Evolutionary conservation across 192 early-diverging fungal genomes (phyloP), one percentile per base, ranked within the genome.

Genomic region (Lunasporangiospora selenospora): DNA sequence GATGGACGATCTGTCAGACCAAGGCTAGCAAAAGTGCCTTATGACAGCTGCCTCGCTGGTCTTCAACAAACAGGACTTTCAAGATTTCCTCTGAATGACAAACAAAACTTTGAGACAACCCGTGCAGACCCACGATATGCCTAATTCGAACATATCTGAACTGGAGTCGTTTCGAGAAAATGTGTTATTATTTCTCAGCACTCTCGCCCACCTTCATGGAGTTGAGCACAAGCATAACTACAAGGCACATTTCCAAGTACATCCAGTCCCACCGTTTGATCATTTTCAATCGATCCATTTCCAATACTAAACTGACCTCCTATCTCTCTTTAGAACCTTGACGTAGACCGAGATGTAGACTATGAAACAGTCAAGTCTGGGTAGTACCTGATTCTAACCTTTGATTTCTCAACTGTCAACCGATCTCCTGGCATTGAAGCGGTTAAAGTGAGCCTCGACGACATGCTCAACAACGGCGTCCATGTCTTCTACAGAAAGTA

Each of bases 101-200:
- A 37, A 18, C 24, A 21, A 21, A 37, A 53, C 58, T 69, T 69
- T 53, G 44, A 33, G 40, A 30, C 13, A 43, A 31, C 61, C 32
- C 66, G 58, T n/a, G 16, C 45, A 12, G 36, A 58, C 36, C 57
- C 50, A 12, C 45, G 33, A 24, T 50, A 36, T 10, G 66, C 58
- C 24, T 69, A 69, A 29, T 69, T 69, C 30, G 66, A 69, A 69
- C 51, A 69, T 69, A 53, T 52, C 66, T 12, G 51, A 21, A 21
- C 53, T 64, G 15, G 48, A 43, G 19, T 64, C 62, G 15, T 64
- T 53, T 42, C 34, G 24, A 21, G 40, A 53, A 15, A 0, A 24
- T 38, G 66, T 69, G 21, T 32, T 69, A 30, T 24, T 69, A 6
- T 69, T 58, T 38, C 58, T 69, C 48, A 69, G 66, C 23, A 69